Base-by-base conservation (phyloP, 179 eudicot genomes). In the Beta lomatogona region DNA sequence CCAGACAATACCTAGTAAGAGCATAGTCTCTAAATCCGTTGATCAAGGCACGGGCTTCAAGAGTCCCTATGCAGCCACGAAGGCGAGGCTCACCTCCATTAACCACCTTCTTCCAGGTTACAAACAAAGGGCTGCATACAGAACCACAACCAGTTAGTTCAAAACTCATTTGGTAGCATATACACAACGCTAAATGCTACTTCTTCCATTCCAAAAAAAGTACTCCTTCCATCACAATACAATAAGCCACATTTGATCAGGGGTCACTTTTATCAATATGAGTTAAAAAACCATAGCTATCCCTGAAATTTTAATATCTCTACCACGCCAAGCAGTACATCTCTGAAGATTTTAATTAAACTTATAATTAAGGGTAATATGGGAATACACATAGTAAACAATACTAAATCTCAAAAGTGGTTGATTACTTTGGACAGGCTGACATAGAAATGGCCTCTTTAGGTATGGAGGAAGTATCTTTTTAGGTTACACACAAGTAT, bases 1-100 rank as follows among this genome's bases (percentile, higher is more conserved):
- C 31, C 31, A 28, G 48, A 55, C 76, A 65, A 66, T 86, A 96
- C 99, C 99, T 96, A 10, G 95, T 93, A 76, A 96, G 84, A 82
- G 99, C 98, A 89, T 89, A 96, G 85, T 96, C 99, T 83, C 72
- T 92, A 69, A 93, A 96, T 54, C 99, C 99, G 81, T 76, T 88
- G 71, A 96, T 82, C 85, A 96, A 77, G 79, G 81, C 70, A 61
- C 92, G 93, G 77, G 99, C 88, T 85, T 92, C 92, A 75, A 96
- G 89, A 84, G 99, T 92, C 64, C 98, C 99, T 81, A 96, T 96
- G 92, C 98, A 96, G 59, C 99, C 99, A 79, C 99, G 98, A 78
- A 96, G 87, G 44, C 97, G 97, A 82, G 99, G 97, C 87, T 94
- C 99, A 73, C 90, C 92, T 77, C 99, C 99, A 84, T 93, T 96